Base-by-base conservation (phyloP, 306 rosid genomes). In the Spatholobus suberectus region DNA sequence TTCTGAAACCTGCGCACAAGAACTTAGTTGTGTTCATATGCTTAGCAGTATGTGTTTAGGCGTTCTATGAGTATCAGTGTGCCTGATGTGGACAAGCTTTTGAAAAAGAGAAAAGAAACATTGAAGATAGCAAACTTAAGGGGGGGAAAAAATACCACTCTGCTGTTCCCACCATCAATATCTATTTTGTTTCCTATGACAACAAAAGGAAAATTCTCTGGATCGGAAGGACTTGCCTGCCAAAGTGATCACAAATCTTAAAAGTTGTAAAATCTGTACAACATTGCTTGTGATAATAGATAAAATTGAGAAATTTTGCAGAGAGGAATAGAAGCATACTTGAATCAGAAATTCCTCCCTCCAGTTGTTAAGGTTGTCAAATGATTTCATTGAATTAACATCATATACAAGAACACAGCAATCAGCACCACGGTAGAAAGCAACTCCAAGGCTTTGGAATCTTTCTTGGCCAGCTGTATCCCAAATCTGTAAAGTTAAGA, bases 401-500 rank as follows among this genome's bases (percentile, higher is more conserved):
- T 96, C 99, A 80, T 96, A 96, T 65, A 96, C 99, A 70, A 96
- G 98, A 82, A 96, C 99, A 79, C 98, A 96, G 85, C 99, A 96
- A 91, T 96, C 99, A 76, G 99, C 99, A 73, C 99, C 99, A 69
- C 99, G 92, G 61, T 96, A 96, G 86, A 96, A 96, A 86, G 99
- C 99, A 86, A 96, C 99, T 66, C 99, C 99, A 18, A 96, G 95
- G 88, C 98, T 96, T 85, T 96, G 99, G 77, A 96, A 96, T 82
- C 99, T 90, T 83, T 96, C 99, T 87, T 96, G 99, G 76, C 99
- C 99, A 83, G 99, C 99, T 27, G 99, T 96, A 89, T 96, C 99
- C 99, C 99, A 96, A 74, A 96, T 96, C 99, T 96, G 88, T 29
- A 63, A 57, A 35, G 71, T 78, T 73, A 23, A 68, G 17, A 67